Base-by-base conservation (phyloP, 148 eudicot genomes). In the Rhododendron vialii region DNA sequence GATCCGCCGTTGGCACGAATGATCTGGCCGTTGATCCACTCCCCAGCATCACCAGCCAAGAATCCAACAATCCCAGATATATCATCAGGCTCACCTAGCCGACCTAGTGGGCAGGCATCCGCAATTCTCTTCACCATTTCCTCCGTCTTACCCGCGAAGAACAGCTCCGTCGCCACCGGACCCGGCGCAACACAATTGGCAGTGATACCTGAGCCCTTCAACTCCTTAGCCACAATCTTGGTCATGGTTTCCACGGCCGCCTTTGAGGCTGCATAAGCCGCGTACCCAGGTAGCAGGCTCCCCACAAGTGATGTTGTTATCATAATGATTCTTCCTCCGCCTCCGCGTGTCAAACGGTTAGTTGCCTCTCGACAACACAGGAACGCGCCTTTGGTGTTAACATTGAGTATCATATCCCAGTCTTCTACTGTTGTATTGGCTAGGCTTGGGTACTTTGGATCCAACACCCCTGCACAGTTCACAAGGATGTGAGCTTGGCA, bases 231-330 rank as follows among this genome's bases (percentile, higher is more conserved):
- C 33, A 89, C 28, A 7, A 86, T 84, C 88, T 90, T 90, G 84
- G 86, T 85, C 92, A 90, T 90, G 22, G 89, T 82, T 86, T 90
- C 92, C 81, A 90, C 89, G 2, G 91, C 92, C 30, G 91, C 92
- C 57, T 90, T 90, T 6, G 91, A 90, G 33, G 88, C 88, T 24
- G 86, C 7, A 65, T 89, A 90, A 5, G 90, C 90, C 45, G 82
- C 87, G 74, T 59, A 87, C 10, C 89, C 87, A 3, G 89, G 89
- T 59, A 33, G 77, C 85, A 87, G 30, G 15, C 86, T 47, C 78
- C 38, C 90, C 77, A 85, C 87, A 43, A 85, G 15, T 36, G 92
- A 89, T 33, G 90, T 6, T 48, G 92, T 33, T 38, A 90, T 6
- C 80, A 86, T 83, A 0, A 90, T 71, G 36, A 90, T 90, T 59